Evolutionary conservation across 1,284 basidiomycete genomes (phyloP), one percentile per base, ranked within the genome.

Genomic region (Amylostereum areolatum): DNA sequence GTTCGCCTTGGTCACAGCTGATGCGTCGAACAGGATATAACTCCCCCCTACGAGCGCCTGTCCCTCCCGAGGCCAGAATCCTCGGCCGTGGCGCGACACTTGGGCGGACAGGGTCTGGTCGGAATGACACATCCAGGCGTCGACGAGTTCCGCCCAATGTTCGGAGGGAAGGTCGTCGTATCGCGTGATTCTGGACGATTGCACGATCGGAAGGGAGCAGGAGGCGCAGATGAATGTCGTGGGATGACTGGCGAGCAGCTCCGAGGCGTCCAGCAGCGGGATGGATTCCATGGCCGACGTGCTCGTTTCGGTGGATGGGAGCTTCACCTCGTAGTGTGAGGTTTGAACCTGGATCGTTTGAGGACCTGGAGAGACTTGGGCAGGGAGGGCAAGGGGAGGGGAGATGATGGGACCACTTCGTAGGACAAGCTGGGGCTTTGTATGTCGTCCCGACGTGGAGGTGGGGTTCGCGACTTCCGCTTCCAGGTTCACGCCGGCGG

Each of bases 101-200:
- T 85, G 76, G 27, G 85, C 83, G 49, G 86, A 78, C 43, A 94
- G 69, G 31, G 78, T 81, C 67, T 96, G 93, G 62, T 97, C 93
- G 24, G 83, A 69, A 66, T 98, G 96, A 62, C 95, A 98, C 90
- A 99, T 95, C 95, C 95, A 98, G 2, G 92, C 88, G 52, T 98
- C 95, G 25, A 98, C 82, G 36, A 98, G 81, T 66, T 99, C 95
- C 51, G 93, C 88, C 95, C 95, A 99, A 60, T 97, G 85, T 62
- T 97, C 92, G 1, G 90, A 94, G 1, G 95, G 95, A 5, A 99
- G 72, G 59, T 97, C 93, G 45, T 83, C 79, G 65, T 90, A 97
- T 30, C 62, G 65, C 7, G 55, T 56, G 12, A 80, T 63, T 40
- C 68, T 70, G 6, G 74, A 65, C 0, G 73, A 66, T 31, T 83